phyloP scores from a whole-genome alignment of 2,329 filamentous ascomycete species.

The Chaetomiaceae sp. region DNA sequence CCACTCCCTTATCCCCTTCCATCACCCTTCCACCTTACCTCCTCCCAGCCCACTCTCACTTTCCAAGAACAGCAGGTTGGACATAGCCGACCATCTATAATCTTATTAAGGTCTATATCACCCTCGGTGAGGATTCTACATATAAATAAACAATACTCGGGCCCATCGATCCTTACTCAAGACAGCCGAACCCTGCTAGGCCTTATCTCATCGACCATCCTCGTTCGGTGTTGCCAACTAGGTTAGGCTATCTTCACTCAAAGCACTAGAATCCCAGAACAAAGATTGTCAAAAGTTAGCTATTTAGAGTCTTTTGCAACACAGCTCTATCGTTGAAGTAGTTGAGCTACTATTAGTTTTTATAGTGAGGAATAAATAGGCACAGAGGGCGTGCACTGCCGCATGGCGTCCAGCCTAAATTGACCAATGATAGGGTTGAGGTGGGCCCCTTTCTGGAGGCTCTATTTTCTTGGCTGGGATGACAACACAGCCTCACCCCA shows the following conservation, averaged over 20 bases:
- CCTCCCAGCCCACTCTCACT: too few species aligned
- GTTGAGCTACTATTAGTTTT: too few species aligned
- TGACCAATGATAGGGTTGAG: not conserved
- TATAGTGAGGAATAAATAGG: too few species aligned
- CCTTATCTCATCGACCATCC: not conserved
- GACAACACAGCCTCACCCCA: not conserved
- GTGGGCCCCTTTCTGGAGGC: not conserved
- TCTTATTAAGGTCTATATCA: not conserved
- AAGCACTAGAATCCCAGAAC: not conserved
- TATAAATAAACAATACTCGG: not conserved
- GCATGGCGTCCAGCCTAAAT: too few species aligned
- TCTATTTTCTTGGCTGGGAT: not conserved
- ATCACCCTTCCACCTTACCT: too few species aligned
- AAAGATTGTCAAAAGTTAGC: not conserved
- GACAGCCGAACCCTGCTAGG: not conserved
- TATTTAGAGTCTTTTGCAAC: not conserved
- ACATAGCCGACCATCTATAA: not conserved
- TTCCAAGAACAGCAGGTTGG: too few species aligned
- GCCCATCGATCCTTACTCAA: not conserved
- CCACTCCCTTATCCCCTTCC: too few species aligned
- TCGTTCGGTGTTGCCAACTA: not conserved
- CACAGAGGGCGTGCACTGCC: too few species aligned
- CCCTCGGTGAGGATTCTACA: not conserved
- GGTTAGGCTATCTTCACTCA: not conserved
- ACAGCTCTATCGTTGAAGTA: not conserved